These are phyloP conservation scores for Citrus sp. DNA, from an alignment of 345 rosid genomes.

Conservation along the genomic window DNA sequence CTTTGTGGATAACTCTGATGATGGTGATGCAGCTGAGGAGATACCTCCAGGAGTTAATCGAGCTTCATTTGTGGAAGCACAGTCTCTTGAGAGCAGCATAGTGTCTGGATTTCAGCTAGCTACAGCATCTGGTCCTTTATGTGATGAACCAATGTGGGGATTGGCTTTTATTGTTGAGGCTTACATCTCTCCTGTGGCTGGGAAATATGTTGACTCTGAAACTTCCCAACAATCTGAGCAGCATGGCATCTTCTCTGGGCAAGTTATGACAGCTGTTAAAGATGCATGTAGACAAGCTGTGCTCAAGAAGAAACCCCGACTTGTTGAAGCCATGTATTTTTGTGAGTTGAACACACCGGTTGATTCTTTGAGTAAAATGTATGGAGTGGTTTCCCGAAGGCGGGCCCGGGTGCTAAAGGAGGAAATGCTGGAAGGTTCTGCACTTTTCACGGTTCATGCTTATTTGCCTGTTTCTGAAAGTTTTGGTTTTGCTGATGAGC, in stretches of 20 bases:
- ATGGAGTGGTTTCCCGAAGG: constrained; percentile 73
- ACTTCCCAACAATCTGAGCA: constrained; percentile 54
- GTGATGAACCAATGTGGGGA: constrained; percentile 96
- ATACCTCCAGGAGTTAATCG: constrained; percentile 32
- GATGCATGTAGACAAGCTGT: constrained; percentile 82
- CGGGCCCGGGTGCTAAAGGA: constrained; percentile 83
- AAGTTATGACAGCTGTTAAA: constrained; percentile 83
- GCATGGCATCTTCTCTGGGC: constrained; percentile 68
- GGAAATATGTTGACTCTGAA: constrained; percentile 35
- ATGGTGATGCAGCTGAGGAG: constrained; percentile 18
- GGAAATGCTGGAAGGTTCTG: constrained; percentile 92
- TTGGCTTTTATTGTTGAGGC: constrained; percentile 71
- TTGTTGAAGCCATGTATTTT: constrained; percentile 94
- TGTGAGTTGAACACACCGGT: constrained; percentile 80
- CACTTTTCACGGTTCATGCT: constrained; percentile 70
- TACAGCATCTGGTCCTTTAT: constrained; percentile 78
- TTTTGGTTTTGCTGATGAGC: constrained; percentile 85
- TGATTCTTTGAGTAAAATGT: constrained; percentile 70
- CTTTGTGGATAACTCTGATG: constrained; percentile 36
- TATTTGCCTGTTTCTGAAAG: constrained; percentile 88
- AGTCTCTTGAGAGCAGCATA: constrained; percentile 67
- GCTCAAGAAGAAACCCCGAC: constrained; percentile 65
- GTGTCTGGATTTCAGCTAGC: constrained; percentile 87
- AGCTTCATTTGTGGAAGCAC: constrained; percentile 37
- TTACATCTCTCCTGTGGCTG: constrained; percentile 36